A percentile compares a stretch with the other conserved stretches of the same genome.
Evolutionary conservation across 78 protist genomes (phyloP).

Genomic region (Andalucia godoyi): DNA sequence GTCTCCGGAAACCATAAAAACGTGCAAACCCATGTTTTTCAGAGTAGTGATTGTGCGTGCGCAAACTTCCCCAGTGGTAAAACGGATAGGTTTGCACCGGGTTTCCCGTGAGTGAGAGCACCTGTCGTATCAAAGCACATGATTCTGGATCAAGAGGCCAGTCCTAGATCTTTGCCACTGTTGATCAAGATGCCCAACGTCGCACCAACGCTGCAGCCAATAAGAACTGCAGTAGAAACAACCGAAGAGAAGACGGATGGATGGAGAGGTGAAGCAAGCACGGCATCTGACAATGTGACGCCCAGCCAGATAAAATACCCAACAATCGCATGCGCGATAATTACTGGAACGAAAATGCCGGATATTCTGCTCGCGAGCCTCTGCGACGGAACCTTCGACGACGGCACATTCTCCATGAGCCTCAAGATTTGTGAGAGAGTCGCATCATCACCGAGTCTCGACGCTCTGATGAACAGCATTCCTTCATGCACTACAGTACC

Average conservation of each 20-base stretch:
- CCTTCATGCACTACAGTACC: slow-evolving; percentile 75
- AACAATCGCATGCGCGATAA: slow-evolving; percentile 52
- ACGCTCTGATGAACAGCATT: slow-evolving; percentile 31
- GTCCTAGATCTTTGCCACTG: slow-evolving; percentile 65
- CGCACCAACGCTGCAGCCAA: slow-evolving; percentile 82
- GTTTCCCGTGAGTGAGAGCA: slow-evolving; percentile 73
- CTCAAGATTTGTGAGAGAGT: slow-evolving; percentile 53
- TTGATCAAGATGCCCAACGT: slow-evolving; percentile 67
- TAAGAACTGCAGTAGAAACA: slow-evolving; percentile 90
- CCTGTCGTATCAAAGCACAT: slow-evolving; percentile 84
- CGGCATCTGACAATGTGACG: not conserved
- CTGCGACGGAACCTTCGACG: slow-evolving; percentile 51
- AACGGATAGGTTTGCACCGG: too few relatives aligned
- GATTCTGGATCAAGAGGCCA: slow-evolving; percentile 29
- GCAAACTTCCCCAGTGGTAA: too few relatives aligned
- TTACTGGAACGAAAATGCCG: slow-evolving; percentile 67
- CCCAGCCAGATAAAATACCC: slow-evolving; percentile 59
- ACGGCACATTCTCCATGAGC: slow-evolving; percentile 83
- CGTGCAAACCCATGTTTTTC: too few relatives aligned
- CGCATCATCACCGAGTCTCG: slow-evolving; percentile 66
- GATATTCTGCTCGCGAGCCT: slow-evolving; percentile 65
- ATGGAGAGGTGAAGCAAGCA: slow-evolving; percentile 81
- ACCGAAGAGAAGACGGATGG: too few relatives aligned
- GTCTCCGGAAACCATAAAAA: too few relatives aligned
- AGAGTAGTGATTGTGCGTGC: too few relatives aligned